A percentile compares a stretch with the other conserved stretches of the same genome.
phyloP scores from a whole-genome alignment of 2,329 filamentous ascomycete genomes.

The Trichothecium sympodiale region DNA sequence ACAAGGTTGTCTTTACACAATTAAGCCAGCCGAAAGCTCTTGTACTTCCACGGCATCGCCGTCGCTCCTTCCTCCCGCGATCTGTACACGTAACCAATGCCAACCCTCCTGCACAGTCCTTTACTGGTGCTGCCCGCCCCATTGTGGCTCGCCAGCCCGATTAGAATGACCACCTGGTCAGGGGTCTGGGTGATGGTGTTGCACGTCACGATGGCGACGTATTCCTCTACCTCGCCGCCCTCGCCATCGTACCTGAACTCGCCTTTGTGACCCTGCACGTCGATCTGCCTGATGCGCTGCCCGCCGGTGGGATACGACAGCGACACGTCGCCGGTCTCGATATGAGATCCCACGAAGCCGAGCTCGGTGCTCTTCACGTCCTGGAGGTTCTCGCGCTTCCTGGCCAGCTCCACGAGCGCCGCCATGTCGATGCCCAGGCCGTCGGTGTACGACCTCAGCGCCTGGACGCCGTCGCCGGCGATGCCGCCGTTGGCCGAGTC shows the following conservation, averaged over 20 bases:
- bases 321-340: neutral
- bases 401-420: neutral
- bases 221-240: slow-evolving; percentile 2
- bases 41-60: slow-evolving; percentile 3
- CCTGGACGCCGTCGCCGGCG: neutral
- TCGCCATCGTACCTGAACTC: slow-evolving; percentile 6
- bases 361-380: neutral
- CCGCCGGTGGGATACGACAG: neutral
- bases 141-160: slow-evolving; percentile 3
- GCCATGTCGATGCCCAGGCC: slow-evolving; percentile 2
- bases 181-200: slow-evolving; percentile 6
- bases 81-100: slow-evolving; percentile 4
- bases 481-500: neutral
- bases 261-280: slow-evolving; percentile 2
- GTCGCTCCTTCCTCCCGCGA: neutral
- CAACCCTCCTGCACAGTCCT: slow-evolving; percentile 1
- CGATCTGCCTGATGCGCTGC: neutral
- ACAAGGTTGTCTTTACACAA: too few species aligned
- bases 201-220: slow-evolving; percentile 4
- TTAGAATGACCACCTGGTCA: slow-evolving; percentile 3
- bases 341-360: slow-evolving; percentile 1
- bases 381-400: neutral
- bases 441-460: neutral
- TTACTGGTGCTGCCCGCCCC: slow-evolving; percentile 1
- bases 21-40: slow-evolving; percentile 2